Evolutionary conservation across 306 rosid genomes (phyloP).

Genomic region (Cyclanthera cordifolia): DNA sequence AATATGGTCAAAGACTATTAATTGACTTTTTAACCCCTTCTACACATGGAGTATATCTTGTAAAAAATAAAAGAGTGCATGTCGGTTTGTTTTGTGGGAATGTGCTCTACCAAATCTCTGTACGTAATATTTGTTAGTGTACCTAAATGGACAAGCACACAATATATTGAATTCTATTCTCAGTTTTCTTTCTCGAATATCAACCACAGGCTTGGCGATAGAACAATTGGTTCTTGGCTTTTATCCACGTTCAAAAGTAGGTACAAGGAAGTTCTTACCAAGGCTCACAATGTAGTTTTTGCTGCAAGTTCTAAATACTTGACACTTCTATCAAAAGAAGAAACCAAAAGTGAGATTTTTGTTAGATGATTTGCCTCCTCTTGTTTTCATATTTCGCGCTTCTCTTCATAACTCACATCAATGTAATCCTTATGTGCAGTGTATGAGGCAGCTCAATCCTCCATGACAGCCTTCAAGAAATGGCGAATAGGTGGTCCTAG

Average conservation of each 20-base stretch:
- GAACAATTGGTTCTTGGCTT: slow-evolving; percentile 69
- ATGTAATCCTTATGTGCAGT: slow-evolving; percentile 32
- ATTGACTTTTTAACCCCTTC: not conserved
- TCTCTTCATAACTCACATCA: slow-evolving; percentile 3
- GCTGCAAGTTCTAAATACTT: slow-evolving; percentile 55
- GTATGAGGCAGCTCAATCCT: slow-evolving; percentile 85
- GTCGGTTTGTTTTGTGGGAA: not conserved
- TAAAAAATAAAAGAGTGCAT: not conserved
- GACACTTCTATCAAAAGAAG: slow-evolving; percentile 65
- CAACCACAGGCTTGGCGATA: slow-evolving; percentile 59
- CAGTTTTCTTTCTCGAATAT: not conserved
- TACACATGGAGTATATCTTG: not conserved
- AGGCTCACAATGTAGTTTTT: slow-evolving; percentile 69
- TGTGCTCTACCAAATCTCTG: not conserved
- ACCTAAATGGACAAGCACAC: not conserved
- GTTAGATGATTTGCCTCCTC: slow-evolving; percentile 16
- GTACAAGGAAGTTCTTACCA: slow-evolving; percentile 80
- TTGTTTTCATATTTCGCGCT: not conserved
- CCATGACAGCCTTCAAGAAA: slow-evolving; percentile 79
- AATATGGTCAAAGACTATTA: not conserved
- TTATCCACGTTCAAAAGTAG: slow-evolving; percentile 80
- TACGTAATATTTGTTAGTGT: not conserved
- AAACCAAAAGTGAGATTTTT: slow-evolving; percentile 51
- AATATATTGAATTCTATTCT: not conserved
- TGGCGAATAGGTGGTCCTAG: slow-evolving; percentile 95